phyloP scores from a whole-genome alignment of 1,139 yeast genomes.

The Blastobotrys arbuscula region DNA sequence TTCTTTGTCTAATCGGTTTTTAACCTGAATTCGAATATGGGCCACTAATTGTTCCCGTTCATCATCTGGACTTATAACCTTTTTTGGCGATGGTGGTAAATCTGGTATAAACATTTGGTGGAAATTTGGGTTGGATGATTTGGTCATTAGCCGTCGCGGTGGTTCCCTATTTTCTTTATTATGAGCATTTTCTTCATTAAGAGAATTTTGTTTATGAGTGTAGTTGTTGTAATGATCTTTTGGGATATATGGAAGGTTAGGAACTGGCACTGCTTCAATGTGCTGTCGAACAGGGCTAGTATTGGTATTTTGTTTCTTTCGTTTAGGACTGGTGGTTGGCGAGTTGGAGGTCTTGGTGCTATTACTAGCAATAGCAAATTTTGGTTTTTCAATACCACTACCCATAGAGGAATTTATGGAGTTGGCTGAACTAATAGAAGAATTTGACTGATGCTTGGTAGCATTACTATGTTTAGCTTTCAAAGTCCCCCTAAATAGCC shows the following conservation, averaged over 20 bases:
- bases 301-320: not conserved
- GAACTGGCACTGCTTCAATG: conserved; percentile 3
- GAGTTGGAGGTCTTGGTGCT: not conserved
- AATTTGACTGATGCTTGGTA: not conserved
- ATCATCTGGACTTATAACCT: not conserved
- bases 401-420: not conserved
- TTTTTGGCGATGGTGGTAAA: conserved; percentile 9
- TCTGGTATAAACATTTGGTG: not conserved
- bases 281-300: conserved; percentile 11
- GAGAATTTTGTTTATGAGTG: not conserved
- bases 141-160: not conserved
- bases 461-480: not conserved
- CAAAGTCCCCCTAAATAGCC: conserved; percentile 44
- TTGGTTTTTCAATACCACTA: too few relatives aligned
- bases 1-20: conserved; percentile 27
- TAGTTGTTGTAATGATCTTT: not conserved
- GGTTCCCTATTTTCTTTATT: not conserved
- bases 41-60: conserved; percentile 18
- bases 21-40: conserved; percentile 30
- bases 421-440: not conserved
- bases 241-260: not conserved
- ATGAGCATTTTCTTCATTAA: too few relatives aligned
- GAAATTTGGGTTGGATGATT: conserved; percentile 4
- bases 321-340: not conserved
- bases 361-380: not conserved